Evolutionary conservation across 2,329 filamentous ascomycete species (phyloP), one percentile per base, ranked within the genome.

Genomic region (Hypoxylon sp.): DNA sequence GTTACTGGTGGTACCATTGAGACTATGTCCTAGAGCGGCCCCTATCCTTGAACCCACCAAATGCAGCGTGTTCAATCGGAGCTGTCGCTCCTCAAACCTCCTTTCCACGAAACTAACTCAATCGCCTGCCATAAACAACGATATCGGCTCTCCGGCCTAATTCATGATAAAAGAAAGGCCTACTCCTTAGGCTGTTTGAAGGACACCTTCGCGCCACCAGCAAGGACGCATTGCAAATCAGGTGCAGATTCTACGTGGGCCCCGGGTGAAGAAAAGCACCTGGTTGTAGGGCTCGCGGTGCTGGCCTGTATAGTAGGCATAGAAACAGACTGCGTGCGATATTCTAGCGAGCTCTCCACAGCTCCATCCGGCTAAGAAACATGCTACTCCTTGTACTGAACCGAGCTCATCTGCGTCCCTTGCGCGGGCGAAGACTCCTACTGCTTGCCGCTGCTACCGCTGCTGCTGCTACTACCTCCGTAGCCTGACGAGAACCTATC

Each of bases 401-500:
- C 32, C 2, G 59, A 56, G 7, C 17, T 49, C 25, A 57, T 17
- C 45, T 58, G 49, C 23, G 50, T 25, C n/a, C 7, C 30, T 34
- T 50, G 56, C 21, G 43, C 45, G 9, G 64, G 30, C 48, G 43
- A 50, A 49, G 49, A 11, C 21, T 50, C 41, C 53, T 63, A 67
- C 43, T 67, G 21, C 53, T 69, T 69, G 57, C 60, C 52, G 32
- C 45, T 53, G 13, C 57, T 45, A 9, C 56, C 51, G 53, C 53
- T 58, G 51, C 63, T 46, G 21, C 61, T 43, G 34, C 57, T 49
- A 43, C 59, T 58, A 53, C 64, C 50, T 21, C 70, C 61, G 17
- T 71, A 72, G 52, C 74, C 73, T 1, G 75, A 77, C 1, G 70
- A 73, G 50, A 68, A 71, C n/a, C 60, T 72, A 53, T 72, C 32